These are phyloP conservation scores for Aegilops tauschii DNA, from an alignment of 176 grass and related monocot species.

Conservation along the genomic window DNA sequence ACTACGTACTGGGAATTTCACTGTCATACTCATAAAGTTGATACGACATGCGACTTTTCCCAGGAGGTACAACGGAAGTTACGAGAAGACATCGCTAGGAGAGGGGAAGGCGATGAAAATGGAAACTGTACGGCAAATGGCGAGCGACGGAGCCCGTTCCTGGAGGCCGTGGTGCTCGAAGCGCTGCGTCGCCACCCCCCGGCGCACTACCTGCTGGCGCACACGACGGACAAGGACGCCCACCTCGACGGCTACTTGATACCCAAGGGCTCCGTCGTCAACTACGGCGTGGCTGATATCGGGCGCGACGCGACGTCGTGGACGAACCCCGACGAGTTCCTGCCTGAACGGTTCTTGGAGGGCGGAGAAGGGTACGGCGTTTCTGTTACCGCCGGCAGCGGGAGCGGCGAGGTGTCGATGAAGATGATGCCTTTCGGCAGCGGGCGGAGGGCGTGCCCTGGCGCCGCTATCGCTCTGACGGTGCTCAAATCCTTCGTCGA, in stretches of 20 bases:
- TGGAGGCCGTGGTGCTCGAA: slow-evolving; percentile 30
- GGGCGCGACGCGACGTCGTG: neutral
- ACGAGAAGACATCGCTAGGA: neutral
- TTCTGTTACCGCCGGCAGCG: neutral
- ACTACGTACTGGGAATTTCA: neutral
- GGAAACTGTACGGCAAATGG: neutral
- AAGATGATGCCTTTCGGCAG: slow-evolving; percentile 30
- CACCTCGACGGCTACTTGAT: neutral
- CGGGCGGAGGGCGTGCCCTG: slow-evolving; percentile 19
- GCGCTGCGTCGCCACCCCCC: slow-evolving; percentile 32
- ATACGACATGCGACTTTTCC: neutral
- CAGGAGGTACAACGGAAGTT: slow-evolving; percentile 11
- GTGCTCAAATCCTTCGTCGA: neutral
- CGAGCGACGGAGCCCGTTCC: neutral
- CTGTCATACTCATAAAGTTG: neutral
- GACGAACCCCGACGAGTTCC: neutral
- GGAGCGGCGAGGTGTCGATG: neutral
- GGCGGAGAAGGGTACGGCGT: neutral
- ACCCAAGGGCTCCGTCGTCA: slow-evolving; percentile 16
- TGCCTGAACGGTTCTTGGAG: slow-evolving; percentile 8
- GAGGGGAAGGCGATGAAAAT: neutral
- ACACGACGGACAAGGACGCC: slow-evolving; percentile 26
- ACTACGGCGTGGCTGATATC: slow-evolving; percentile 6
- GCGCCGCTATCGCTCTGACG: neutral
- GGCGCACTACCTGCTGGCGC: slow-evolving; percentile 29